A percentile compares a stretch with the other conserved stretches of the same genome.
phyloP scores from a whole-genome alignment of 805 yeast species.

The Cephaloascus fragrans region DNA sequence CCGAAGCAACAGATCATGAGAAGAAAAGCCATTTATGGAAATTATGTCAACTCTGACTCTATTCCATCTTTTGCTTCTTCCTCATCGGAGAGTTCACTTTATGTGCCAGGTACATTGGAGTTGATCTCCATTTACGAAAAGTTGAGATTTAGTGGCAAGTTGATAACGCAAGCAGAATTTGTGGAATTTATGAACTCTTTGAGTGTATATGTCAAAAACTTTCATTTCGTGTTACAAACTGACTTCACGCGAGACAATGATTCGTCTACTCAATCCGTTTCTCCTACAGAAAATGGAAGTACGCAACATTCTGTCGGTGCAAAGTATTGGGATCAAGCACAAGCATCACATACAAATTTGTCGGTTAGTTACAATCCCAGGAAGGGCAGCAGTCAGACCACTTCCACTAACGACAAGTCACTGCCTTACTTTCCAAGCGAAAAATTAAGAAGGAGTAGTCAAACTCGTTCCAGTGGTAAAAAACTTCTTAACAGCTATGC shows the following conservation, averaged over 20 bases:
- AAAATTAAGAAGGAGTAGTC: background rate
- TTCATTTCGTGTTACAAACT: background rate
- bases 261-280: too few species aligned
- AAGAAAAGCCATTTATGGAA: conserved; percentile 1
- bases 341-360: too few species aligned
- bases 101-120: conserved; percentile 2
- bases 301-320: too few species aligned
- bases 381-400: background rate
- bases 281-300: too few species aligned
- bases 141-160: conserved; percentile 54
- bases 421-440: background rate
- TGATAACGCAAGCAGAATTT: conserved; percentile 51
- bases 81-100: background rate
- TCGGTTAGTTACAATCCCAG: too few species aligned
- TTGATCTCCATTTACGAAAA: conserved; percentile 54
- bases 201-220: background rate
- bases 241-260: conserved; percentile 1
- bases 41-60: background rate
- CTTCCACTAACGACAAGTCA: background rate
- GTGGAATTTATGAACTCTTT: conserved; percentile 42
- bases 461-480: background rate
- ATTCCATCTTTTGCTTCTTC: background rate
- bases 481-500: background rate
- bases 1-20: conserved; percentile 7
- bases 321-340: too few species aligned